phyloP scores from a whole-genome alignment of 345 rosid species.

The Durio zibethinus region DNA sequence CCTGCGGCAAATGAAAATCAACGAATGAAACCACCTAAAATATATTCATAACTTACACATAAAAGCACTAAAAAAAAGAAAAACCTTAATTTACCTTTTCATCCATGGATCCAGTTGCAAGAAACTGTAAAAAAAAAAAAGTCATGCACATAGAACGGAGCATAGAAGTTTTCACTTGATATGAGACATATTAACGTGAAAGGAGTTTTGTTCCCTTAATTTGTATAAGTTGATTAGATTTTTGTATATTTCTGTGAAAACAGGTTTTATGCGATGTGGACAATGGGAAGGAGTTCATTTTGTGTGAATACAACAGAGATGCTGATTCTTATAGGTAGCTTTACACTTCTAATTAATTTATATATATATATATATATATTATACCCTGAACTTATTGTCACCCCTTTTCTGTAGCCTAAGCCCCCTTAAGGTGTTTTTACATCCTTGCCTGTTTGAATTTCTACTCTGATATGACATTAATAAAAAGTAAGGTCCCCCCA shows the following conservation, averaged over 20 bases:
- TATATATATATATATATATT: not conserved
- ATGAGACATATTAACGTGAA: not conserved
- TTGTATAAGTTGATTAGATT: constrained; percentile 10
- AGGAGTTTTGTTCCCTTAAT: not conserved
- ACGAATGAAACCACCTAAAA: not conserved
- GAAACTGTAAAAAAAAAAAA: constrained; percentile 29
- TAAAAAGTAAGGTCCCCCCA: not conserved
- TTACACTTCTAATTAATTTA: not conserved
- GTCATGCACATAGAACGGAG: not conserved
- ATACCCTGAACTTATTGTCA: not conserved
- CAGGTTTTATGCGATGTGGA: constrained; percentile 76
- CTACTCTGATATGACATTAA: not conserved
- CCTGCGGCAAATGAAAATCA: constrained; percentile 35
- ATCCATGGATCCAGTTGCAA: constrained; percentile 52
- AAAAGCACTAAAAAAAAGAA: not conserved
- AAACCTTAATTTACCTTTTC: constrained; percentile 32
- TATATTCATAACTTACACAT: not conserved
- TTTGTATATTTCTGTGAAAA: not conserved
- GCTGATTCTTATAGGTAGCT: constrained; percentile 89
- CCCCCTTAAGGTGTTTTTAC: not conserved
- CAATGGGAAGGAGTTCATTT: constrained; percentile 70
- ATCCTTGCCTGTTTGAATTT: not conserved
- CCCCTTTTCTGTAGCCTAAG: not conserved
- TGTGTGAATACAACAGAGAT: constrained; percentile 97
- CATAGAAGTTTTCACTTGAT: not conserved